Conservation (phyloP, 1,139 yeast species). For the Candida sp. region DNA sequence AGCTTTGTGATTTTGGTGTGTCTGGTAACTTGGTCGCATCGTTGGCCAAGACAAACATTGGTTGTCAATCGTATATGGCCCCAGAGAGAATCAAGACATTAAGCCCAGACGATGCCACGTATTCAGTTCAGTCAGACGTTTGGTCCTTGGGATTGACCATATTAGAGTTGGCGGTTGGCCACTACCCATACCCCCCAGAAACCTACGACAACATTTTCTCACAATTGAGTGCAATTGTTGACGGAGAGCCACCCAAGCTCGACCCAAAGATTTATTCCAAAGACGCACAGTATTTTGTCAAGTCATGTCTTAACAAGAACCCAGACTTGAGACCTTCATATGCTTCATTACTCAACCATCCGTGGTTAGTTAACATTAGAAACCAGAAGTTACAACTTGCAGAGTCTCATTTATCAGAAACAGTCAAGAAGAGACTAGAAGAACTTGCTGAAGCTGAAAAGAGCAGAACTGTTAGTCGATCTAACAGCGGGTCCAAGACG, state of each 20-base stretch:
- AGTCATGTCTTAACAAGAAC: constrained; percentile 76
- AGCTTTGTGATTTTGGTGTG: constrained; percentile 96
- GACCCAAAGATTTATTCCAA: constrained; percentile 57
- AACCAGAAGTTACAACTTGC: constrained; percentile 22
- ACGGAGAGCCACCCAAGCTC: constrained; percentile 90
- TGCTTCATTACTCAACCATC: constrained; percentile 71
- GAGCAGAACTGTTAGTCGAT: constrained; percentile 12
- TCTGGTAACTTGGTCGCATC: constrained; percentile 96
- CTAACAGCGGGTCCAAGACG: constrained; percentile 17
- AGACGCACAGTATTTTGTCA: constrained; percentile 85
- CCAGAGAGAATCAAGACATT: constrained; percentile 86
- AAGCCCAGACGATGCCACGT: constrained; percentile 70
- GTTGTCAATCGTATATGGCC: constrained; percentile 99
- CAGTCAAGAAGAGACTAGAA: constrained; percentile 36
- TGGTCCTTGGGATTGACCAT: constrained; percentile 96
- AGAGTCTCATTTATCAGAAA: constrained; percentile 47
- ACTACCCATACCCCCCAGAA: constrained; percentile 95
- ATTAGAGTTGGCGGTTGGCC: constrained; percentile 88
- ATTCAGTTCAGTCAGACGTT: constrained; percentile 93
- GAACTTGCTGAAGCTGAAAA: constrained; percentile 30
- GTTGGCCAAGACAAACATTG: constrained; percentile 94
- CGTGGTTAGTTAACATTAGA: constrained; percentile 70
- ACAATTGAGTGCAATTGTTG: constrained; percentile 94
- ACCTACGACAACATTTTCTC: constrained; percentile 90
- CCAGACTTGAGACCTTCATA: constrained; percentile 89